A percentile compares a stretch with the other conserved stretches of the same genome.
Conservation (phyloP, 495 filamentous ascomycete species). For the Filosporella fistucella region DNA sequence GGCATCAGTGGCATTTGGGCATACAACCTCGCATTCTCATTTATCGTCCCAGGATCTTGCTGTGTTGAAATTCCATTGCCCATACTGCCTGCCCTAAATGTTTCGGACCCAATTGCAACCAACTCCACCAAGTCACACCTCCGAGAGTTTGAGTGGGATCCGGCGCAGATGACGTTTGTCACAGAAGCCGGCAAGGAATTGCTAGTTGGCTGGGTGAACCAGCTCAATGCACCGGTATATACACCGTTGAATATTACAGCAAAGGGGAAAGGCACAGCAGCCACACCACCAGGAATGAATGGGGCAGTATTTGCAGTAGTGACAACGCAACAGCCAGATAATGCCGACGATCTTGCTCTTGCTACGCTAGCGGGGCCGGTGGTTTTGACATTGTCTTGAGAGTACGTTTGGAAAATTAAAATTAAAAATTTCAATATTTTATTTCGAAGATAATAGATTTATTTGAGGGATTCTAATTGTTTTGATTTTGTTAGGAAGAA, state of each 20-base stretch:
- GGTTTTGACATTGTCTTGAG: slow-evolving; percentile 13
- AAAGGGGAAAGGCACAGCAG: slow-evolving; percentile 9
- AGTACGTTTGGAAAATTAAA: too few species aligned
- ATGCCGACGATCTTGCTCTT: slow-evolving; percentile 9
- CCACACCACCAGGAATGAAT: slow-evolving; percentile 11
- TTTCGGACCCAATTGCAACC: not conserved
- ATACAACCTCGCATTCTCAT: slow-evolving; percentile 15
- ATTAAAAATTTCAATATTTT: too few species aligned
- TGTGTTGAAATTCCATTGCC: slow-evolving; percentile 2
- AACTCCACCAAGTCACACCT: not conserved
- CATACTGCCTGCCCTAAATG: slow-evolving; percentile 7
- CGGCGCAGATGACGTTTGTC: slow-evolving; percentile 8
- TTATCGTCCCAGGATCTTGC: slow-evolving; percentile 12
- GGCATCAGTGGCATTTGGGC: slow-evolving; percentile 10
- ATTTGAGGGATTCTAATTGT: too few species aligned
- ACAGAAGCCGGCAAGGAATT: slow-evolving; percentile 12
- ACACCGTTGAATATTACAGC: slow-evolving; percentile 9
- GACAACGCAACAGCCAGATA: slow-evolving; percentile 13
- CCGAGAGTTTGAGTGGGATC: too few species aligned
- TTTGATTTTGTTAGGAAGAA: too few species aligned
- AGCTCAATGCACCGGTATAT: slow-evolving; percentile 15
- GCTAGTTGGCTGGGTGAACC: slow-evolving; percentile 14
- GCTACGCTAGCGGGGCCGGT: slow-evolving; percentile 10
- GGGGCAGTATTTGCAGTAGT: slow-evolving; percentile 8
- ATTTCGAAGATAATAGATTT: too few species aligned